A percentile compares a stretch with the other conserved stretches of the same genome.
Evolutionary conservation across 768 basidiomycete genomes (phyloP).

Genomic region (Cantharellus anzutake): DNA sequence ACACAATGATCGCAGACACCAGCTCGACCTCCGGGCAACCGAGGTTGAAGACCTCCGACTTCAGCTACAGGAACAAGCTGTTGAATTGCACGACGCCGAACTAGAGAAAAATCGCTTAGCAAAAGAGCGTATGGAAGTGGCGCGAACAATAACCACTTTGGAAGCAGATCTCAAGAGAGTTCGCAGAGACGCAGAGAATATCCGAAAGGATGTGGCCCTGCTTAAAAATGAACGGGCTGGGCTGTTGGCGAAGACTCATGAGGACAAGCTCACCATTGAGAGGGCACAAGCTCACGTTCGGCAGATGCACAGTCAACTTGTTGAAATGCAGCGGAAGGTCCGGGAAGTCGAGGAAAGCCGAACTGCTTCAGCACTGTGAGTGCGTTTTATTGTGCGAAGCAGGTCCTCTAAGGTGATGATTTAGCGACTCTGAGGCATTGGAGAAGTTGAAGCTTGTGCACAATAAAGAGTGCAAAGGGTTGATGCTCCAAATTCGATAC

Average conservation of each 20-base stretch:
- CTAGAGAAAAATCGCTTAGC: conserved; percentile 43
- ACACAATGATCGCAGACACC: conserved; percentile 52
- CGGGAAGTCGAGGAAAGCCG: conserved; percentile 28
- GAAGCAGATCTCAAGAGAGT: conserved; percentile 63
- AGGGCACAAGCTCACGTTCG: conserved; percentile 50
- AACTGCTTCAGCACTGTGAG: conserved; percentile 26
- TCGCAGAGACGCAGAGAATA: conserved; percentile 51
- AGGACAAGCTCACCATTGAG: conserved; percentile 20
- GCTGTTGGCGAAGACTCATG: conserved; percentile 19
- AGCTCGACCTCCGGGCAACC: conserved; percentile 47
- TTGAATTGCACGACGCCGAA: conserved; percentile 42
- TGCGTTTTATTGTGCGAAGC: conserved; percentile 34
- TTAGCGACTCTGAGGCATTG: conserved; percentile 32
- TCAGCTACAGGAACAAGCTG: conserved; percentile 24
- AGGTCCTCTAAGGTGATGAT: background rate
- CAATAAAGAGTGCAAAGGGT: conserved; percentile 74
- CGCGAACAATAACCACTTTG: conserved; percentile 41
- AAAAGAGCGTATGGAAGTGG: conserved; percentile 45
- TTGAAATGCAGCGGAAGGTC: conserved; percentile 27
- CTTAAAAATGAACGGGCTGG: conserved; percentile 46
- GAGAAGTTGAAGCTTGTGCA: conserved; percentile 41
- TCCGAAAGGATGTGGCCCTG: conserved; percentile 57
- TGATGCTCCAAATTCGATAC: conserved; percentile 80
- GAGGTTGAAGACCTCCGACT: conserved; percentile 51
- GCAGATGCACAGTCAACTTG: conserved; percentile 45